These are phyloP conservation scores for Solanum aculeatissimum DNA, from an alignment of 305 asterid genomes.

Conservation along the genomic window DNA sequence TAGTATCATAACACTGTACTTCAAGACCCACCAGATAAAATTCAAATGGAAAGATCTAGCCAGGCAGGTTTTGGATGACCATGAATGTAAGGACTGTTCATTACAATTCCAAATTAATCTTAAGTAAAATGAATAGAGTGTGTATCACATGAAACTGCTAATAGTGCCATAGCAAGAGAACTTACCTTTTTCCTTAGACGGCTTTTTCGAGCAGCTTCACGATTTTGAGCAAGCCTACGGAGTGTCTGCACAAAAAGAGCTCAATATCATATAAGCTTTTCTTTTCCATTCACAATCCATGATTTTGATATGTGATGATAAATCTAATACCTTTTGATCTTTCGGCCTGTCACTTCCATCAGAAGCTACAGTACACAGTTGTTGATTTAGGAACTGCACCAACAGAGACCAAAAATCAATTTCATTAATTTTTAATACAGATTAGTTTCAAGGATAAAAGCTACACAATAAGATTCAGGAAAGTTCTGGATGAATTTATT, in stretches of 20 bases:
- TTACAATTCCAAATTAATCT: neutral
- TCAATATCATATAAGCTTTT: constrained; percentile 5
- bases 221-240: constrained; percentile 99
- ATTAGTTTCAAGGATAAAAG: neutral
- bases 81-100: neutral
- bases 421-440: neutral
- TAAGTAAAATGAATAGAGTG: neutral
- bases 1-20: neutral
- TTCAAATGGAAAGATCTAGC: neutral
- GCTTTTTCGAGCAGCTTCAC: constrained; percentile 99
- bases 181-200: constrained; percentile 85
- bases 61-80: neutral
- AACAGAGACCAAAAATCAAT: neutral
- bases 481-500: neutral
- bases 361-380: constrained; percentile 46
- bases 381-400: constrained; percentile 49
- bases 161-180: neutral
- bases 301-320: neutral
- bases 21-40: neutral
- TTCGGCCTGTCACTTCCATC: constrained; percentile 95
- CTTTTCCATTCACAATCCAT: neutral
- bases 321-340: constrained; percentile 80
- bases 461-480: neutral
- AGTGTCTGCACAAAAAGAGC: constrained; percentile 53
- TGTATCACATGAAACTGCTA: neutral